Evolutionary conservation across 495 filamentous ascomycete genomes (phyloP), one percentile per base, ranked within the genome.

Genomic region (Corynascus novoguineensis): DNA sequence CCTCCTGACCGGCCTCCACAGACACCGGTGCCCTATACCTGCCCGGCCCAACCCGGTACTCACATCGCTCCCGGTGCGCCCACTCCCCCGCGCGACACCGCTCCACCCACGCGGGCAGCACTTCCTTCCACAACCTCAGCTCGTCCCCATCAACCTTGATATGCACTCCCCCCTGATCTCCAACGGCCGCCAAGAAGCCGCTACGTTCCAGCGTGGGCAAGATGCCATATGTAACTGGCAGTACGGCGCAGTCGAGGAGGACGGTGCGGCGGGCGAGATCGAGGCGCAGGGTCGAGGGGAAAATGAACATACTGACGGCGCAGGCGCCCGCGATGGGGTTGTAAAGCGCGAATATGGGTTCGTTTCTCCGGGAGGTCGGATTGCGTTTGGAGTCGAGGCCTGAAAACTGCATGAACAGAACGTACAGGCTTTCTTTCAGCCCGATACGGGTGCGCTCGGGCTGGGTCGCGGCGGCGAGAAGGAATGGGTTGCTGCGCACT

Each of bases 41-140:
- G n/a, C n/a, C n/a, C n/a, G n/a, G n/a, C n/a, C n/a, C n/a, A n/a
- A n/a, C n/a, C n/a, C n/a, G n/a, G 15, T 38, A 50, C 48, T 27
- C 58, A 52, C 0, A 61, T 4, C 32, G 54, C 2, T 60, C 25
- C n/a, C 42, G 45, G 56, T 85, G 82, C 1, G 62, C 56, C 78
- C 79, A 84, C 11, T 68, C 72, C 21, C 82, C 69, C 0, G n/a
- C 37, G 3, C 37, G 37, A 55, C 81, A 84, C 5, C 82, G 73
- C 63, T 85, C 82, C 7, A 71, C 75, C 35, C 76, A 67, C 2
- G 75, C 73, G 1, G 81, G 72, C 11, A 83, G 55, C 1, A 69
- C 46, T 22, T 68, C 58, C 60, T 78, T 80, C 82, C 79, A 84
- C 15, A 81, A 68, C 12, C 35, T 34, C 9, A 80, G 56, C 63